Evolutionary conservation across 2,329 filamentous ascomycete genomes (phyloP), one percentile per base, ranked within the genome.

Genomic region (Aspergillus oerlinghausenensis): DNA sequence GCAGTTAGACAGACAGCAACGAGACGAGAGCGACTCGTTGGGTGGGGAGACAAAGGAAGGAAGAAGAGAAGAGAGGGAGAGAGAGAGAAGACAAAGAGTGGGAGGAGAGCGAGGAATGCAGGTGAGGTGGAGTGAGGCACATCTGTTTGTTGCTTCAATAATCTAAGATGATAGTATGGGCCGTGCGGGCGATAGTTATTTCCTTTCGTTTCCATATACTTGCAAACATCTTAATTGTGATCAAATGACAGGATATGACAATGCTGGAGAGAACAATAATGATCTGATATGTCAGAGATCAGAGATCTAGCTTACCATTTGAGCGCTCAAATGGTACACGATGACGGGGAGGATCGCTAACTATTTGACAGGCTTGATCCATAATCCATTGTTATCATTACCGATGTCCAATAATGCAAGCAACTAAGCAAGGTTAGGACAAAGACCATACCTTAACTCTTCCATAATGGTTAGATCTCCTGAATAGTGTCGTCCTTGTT

Each of bases 11-110:
- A 6, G 43, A 47, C 43, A 47, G 79, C 68, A 82, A 82, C 58
- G 59, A 67, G 62, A 63, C 60, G 61, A 57, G 54, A 60, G 50
- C 62, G 65, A 67, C 67, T 70, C 66, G 65, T 65, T 65, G 66
- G 65, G 70, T 65, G 69, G 70, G 69, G 63, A 69, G 69, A 68
- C 67, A 66, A 66, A 63, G 66, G 57, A 65, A 55, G 61, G 65
- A 63, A 63, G 63, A 67, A 55, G 50, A 63, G 32, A 64, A 61
- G 63, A 58, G 60, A 54, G 56, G 53, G 54, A 52, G 63, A 60
- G 58, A 56, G 57, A 59, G 52, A 60, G 61, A 59, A 55, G 60
- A 54, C 9, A 57, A 56, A 56, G 43, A 52, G 32, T 29, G 26
- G 25, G 23, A 56, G 51, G 38, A 43, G 48, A 50, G 48, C 32